Percentiles rank a stretch among this genome's conserved stretches.
These are phyloP conservation scores for Ogataea paradorogensis DNA, from an alignment of 805 yeast genomes.

Conservation along the genomic window DNA sequence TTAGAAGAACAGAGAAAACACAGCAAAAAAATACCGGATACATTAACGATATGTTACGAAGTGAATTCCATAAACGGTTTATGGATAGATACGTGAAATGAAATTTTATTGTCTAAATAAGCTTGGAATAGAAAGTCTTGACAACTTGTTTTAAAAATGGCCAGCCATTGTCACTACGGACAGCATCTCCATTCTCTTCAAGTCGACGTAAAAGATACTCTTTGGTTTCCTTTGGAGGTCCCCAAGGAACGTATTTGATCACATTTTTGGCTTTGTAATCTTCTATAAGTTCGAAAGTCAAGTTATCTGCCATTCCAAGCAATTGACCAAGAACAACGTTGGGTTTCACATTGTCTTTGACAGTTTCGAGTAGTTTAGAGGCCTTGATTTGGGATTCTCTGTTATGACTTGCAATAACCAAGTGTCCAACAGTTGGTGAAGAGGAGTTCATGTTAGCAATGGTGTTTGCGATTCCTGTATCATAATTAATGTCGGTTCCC, in stretches of 20 bases:
- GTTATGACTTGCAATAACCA: constrained; percentile 92
- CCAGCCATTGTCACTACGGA: constrained; percentile 78
- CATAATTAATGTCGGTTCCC: constrained; percentile 77
- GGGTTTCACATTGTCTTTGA: constrained; percentile 35
- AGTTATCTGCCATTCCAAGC: constrained; percentile 92
- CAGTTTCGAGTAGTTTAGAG: constrained; percentile 47
- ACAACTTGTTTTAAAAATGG: constrained; percentile 60
- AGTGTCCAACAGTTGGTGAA: constrained; percentile 56
- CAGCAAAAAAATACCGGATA: constrained; percentile 24
- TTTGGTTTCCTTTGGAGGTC: constrained; percentile 91
- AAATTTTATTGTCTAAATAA: constrained; percentile 12
- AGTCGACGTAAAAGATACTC: constrained; percentile 84
- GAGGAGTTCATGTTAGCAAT: constrained; percentile 53
- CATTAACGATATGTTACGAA: constrained; percentile 34
- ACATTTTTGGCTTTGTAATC: constrained; percentile 67
- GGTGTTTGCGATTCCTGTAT: constrained; percentile 62
- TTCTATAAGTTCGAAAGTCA: constrained; percentile 69
- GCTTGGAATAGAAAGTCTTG: constrained; percentile 34
- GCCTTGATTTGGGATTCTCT: constrained; percentile 72
- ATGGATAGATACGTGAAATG: constrained; percentile 39
- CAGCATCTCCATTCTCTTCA: constrained; percentile 96
- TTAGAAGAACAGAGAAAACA: constrained; percentile 22
- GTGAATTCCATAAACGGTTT: constrained; percentile 41
- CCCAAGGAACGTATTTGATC: constrained; percentile 97
- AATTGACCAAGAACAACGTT: constrained; percentile 87